These are phyloP conservation scores for Barnettozyma vustinii DNA, from an alignment of 805 yeast genomes.

Conservation along the genomic window DNA sequence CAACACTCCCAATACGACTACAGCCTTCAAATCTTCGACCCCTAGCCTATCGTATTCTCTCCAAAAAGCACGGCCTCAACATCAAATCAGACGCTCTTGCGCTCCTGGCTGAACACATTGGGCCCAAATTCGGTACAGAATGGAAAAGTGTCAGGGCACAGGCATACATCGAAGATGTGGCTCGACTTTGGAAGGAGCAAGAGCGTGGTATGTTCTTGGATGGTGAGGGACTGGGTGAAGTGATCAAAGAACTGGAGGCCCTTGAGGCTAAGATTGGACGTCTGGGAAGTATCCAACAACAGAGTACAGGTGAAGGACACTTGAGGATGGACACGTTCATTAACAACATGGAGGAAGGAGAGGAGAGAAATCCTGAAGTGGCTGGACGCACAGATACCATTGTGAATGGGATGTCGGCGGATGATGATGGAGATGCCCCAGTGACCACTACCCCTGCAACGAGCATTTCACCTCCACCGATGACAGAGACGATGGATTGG, in stretches of 20 bases:
- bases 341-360: slow-evolving; percentile 1
- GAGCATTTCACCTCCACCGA: slow-evolving; percentile 23
- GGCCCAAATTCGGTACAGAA: slow-evolving; percentile 72
- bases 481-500: slow-evolving; percentile 49
- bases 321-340: slow-evolving; percentile 12
- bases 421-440: slow-evolving; percentile 11
- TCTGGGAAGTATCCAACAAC: not conserved
- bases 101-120: slow-evolving; percentile 67
- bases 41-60: slow-evolving; percentile 79
- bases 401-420: slow-evolving; percentile 12
- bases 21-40: slow-evolving; percentile 86
- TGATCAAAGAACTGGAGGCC: slow-evolving; percentile 51
- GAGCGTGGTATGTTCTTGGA: slow-evolving; percentile 84
- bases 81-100: slow-evolving; percentile 80
- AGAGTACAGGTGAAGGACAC: slow-evolving; percentile 3
- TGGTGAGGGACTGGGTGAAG: slow-evolving; percentile 58
- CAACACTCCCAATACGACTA: slow-evolving; percentile 65
- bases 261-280: slow-evolving; percentile 16
- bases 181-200: slow-evolving; percentile 80
- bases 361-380: not conserved
- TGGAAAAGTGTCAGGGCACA: slow-evolving; percentile 74
- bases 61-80: slow-evolving; percentile 90
- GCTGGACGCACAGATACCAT: slow-evolving; percentile 10
- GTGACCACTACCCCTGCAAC: slow-evolving; percentile 21
- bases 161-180: slow-evolving; percentile 68